Percentiles rank a stretch among this genome's conserved stretches.
Conservation (phyloP, 805 yeast genomes). For the Clavispora asparagi region DNA sequence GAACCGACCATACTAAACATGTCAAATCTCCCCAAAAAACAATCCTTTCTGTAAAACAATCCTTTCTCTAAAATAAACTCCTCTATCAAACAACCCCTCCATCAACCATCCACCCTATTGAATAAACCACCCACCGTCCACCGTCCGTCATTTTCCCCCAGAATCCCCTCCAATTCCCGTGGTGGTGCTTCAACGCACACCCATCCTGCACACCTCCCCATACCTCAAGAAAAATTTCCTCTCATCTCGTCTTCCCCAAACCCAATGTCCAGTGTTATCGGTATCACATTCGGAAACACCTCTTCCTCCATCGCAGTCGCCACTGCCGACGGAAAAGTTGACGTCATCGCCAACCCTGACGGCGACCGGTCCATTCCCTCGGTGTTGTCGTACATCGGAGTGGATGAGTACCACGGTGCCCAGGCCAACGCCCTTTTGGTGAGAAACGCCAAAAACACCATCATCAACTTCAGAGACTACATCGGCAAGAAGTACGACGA, state of each 20-base stretch:
- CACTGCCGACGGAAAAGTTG: slow-evolving; percentile 81
- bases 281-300: slow-evolving; percentile 95
- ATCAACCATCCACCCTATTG: too few species aligned
- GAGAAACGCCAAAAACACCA: slow-evolving; percentile 84
- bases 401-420: slow-evolving; percentile 94
- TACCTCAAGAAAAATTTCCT: neutral
- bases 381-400: slow-evolving; percentile 84
- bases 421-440: slow-evolving; percentile 91
- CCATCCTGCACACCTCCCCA: neutral
- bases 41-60: too few species aligned
- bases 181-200: too few species aligned
- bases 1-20: too few species aligned
- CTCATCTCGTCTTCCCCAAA: neutral
- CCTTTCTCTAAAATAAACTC: too few species aligned
- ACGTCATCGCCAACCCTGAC: slow-evolving; percentile 97
- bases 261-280: slow-evolving; percentile 58
- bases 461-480: slow-evolving; percentile 89
- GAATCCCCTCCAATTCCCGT: too few species aligned
- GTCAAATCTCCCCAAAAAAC: too few species aligned
- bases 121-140: too few species aligned
- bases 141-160: too few species aligned
- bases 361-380: slow-evolving; percentile 98
- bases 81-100: too few species aligned
- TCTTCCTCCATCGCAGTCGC: slow-evolving; percentile 92
- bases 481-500: slow-evolving; percentile 71